phyloP scores from a whole-genome alignment of 352 stramenopile genomes.

The Globisporangium cystogenes region DNA sequence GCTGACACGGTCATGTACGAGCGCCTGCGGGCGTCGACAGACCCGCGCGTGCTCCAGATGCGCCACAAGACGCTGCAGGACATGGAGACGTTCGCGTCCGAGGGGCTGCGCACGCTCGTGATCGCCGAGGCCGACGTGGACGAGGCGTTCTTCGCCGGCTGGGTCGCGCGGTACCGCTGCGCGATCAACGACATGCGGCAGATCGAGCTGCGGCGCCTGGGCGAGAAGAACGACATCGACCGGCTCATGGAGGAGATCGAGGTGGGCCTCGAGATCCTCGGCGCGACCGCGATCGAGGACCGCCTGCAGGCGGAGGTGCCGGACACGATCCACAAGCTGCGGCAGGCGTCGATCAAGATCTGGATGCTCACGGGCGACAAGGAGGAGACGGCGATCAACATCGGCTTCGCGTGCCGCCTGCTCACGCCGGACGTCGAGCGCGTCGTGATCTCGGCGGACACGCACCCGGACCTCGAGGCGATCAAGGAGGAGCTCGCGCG shows the following conservation, averaged over 20 bases:
- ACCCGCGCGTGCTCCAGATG: constrained; percentile 37
- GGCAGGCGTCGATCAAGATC: constrained; percentile 91
- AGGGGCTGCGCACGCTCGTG: constrained; percentile 89
- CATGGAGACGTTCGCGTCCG: constrained; percentile 85
- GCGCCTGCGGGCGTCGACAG: constrained; percentile 44
- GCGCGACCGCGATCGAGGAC: constrained; percentile 94
- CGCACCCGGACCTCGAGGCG: constrained; percentile 54
- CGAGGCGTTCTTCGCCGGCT: constrained; percentile 49
- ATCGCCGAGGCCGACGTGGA: constrained; percentile 70
- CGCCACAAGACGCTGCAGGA: constrained; percentile 72
- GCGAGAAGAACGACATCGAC: constrained; percentile 78
- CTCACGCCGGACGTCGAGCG: constrained; percentile 91
- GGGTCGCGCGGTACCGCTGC: constrained; percentile 59
- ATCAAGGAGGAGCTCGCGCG: constrained; percentile 61
- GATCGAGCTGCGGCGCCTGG: constrained; percentile 70
- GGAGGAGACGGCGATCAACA: constrained; percentile 95
- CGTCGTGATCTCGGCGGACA: constrained; percentile 75
- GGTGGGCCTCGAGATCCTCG: constrained; percentile 80
- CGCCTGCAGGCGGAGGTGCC: constrained; percentile 90
- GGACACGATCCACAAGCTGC: constrained; percentile 90
- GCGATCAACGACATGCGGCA: constrained; percentile 85
- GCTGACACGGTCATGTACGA: constrained; percentile 90
- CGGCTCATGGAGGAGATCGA: constrained; percentile 85
- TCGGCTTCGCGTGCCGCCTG: constrained; percentile 90
- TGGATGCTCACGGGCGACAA: constrained; percentile 96